Base-by-base conservation (phyloP, 2,329 filamentous ascomycete species). In the Byssoonygena ceratinophila region DNA sequence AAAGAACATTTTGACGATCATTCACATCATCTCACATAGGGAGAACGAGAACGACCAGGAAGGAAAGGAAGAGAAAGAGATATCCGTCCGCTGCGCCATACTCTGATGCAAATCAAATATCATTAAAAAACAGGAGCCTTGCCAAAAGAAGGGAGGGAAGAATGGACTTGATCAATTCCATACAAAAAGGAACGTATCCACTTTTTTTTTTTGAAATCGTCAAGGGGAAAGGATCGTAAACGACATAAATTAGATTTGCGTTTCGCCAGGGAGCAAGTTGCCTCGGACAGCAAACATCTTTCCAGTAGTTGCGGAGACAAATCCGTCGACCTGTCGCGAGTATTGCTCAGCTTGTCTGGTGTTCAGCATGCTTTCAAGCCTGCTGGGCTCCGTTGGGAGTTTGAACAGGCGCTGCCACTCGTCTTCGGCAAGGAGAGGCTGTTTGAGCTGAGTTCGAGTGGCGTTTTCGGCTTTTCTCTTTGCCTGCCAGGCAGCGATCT, bases 351-450 rank as follows among this genome's bases (percentile, higher is more conserved):
- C 89, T 75, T 98, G 92, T 72, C 89, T 82, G 58, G 87, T 90
- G 70, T 96, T 94, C 66, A 98, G 77, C 79, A 98, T 87, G 59
- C 85, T 87, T 76, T 97, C 91, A 61, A 97, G 75, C 60, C 91
- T 79, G 73, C 85, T 94, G 53, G 92, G 91, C 76, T 97, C 91
- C 68, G 88, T 84, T 23, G 92, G 92, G 61, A 98, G 80, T 81
- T 98, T 98, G 81, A 97, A 98, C 63, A 97, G 78, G 68, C 87
- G 84, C 74, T 94, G 87, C 90, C 90, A 98, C 77, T 98, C 92
- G 65, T 97, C 91, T 75, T 98, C 92, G 34, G 92, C 89, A 46
- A 97, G 80, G 34, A 82, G 82, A 37, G 84, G 71, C 73, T 97
- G 89, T 79, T 97, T 97, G 60, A 91, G 85, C 34, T 88, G 82